Conservation (phyloP, 768 basidiomycete genomes). For the Gloeophyllum trabeum region DNA sequence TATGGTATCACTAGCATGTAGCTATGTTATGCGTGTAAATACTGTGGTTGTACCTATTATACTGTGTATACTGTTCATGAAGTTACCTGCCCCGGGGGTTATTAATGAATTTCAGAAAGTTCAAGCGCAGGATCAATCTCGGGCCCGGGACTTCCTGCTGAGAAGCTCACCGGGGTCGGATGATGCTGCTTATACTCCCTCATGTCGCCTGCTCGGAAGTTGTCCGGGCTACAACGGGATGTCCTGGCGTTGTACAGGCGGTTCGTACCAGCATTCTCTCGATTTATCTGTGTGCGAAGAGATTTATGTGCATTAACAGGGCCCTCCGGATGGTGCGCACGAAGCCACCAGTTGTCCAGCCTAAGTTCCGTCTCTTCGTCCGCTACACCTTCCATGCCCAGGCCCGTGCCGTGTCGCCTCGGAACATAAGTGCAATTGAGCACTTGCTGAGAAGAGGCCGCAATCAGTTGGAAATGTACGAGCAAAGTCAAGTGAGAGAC, state of each 20-base stretch:
- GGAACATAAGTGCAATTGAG: constrained; percentile 61
- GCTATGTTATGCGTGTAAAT: too few relatives aligned
- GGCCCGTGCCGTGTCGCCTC: constrained; percentile 46
- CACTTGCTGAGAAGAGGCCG: constrained; percentile 62
- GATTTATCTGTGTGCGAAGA: neutral
- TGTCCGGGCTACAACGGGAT: neutral
- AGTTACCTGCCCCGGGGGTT: too few relatives aligned
- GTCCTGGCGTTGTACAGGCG: neutral
- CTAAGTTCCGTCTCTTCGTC: constrained; percentile 57
- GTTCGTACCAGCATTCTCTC: neutral
- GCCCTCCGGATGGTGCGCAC: constrained; percentile 33
- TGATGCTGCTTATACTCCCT: too few relatives aligned
- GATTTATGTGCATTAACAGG: constrained; percentile 22
- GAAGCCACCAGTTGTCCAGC: constrained; percentile 49
- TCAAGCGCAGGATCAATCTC: too few relatives aligned
- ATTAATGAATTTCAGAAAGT: too few relatives aligned
- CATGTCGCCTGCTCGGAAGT: neutral
- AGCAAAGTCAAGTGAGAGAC: constrained; percentile 55
- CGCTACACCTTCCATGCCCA: constrained; percentile 62
- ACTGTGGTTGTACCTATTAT: too few relatives aligned
- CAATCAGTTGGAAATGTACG: constrained; percentile 61
- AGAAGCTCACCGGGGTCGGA: too few relatives aligned
- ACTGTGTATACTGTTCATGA: too few relatives aligned
- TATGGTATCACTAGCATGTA: too few relatives aligned
- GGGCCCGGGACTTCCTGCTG: too few relatives aligned